phyloP scores from a whole-genome alignment of 2,329 filamentous ascomycete species.

The Colletotrichum tropicicola region DNA sequence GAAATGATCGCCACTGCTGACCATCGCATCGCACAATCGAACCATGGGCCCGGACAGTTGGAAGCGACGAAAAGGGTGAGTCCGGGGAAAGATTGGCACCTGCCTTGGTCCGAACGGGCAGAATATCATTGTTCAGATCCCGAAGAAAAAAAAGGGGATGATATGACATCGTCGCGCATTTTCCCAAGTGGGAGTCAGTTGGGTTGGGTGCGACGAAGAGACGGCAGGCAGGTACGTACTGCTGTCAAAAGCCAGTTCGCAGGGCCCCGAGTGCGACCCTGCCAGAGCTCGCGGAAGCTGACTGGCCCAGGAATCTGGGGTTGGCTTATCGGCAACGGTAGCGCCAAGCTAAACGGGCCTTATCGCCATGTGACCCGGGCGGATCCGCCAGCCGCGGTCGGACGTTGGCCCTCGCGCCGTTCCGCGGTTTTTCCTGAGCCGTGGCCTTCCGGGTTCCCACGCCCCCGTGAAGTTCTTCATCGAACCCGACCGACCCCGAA shows the following conservation, averaged over 20 bases:
- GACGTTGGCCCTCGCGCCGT: background rate
- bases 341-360: too few species aligned
- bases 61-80: conserved; percentile 7
- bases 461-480: background rate
- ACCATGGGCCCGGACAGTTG: conserved; percentile 21
- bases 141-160: background rate
- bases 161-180: background rate
- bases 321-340: conserved; percentile 22
- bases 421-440: conserved; percentile 22
- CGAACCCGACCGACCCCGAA: background rate
- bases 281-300: background rate
- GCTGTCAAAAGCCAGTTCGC: background rate
- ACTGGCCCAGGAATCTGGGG: conserved; percentile 10
- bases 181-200: background rate
- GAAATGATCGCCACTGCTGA: conserved; percentile 22
- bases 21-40: conserved; percentile 23
- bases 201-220: background rate
- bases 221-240: background rate
- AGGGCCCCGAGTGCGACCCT: background rate
- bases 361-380: conserved; percentile 32
- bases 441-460: conserved; percentile 25
- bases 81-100: conserved; percentile 20
- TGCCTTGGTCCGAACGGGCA: conserved; percentile 5
- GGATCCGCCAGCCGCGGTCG: conserved; percentile 17
- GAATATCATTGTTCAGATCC: conserved; percentile 4